Conservation (phyloP, 176 grass and related monocot species). For the Carex cristatella region DNA sequence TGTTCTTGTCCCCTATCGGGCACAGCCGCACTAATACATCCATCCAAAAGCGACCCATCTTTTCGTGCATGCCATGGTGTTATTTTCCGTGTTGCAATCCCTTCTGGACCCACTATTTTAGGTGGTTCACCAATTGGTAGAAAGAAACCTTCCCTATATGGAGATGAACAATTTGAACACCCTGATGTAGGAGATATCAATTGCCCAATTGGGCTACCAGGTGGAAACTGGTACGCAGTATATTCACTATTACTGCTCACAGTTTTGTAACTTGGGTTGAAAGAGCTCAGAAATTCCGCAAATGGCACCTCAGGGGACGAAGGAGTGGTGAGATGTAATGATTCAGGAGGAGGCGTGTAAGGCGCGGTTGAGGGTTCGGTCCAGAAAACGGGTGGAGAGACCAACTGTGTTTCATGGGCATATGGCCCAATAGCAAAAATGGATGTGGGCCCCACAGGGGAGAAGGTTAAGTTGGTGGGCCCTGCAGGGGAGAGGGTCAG, state of each 20-base stretch:
- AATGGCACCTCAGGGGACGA: constrained; percentile 85
- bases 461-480: constrained; percentile 25
- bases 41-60: constrained; percentile 36
- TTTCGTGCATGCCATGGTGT: constrained; percentile 14
- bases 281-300: constrained; percentile 40
- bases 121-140: constrained; percentile 13
- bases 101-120: constrained; percentile 11
- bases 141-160: constrained; percentile 20
- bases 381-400: constrained; percentile 68
- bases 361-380: constrained; percentile 72
- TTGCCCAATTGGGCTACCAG: constrained; percentile 37
- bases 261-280: neutral
- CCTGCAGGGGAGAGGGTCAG: constrained; percentile 28
- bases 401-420: constrained; percentile 52
- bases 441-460: constrained; percentile 39
- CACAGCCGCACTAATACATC: constrained; percentile 4
- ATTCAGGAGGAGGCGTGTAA: constrained; percentile 50
- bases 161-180: constrained; percentile 36
- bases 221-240: constrained; percentile 41
- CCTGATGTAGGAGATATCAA: constrained; percentile 39
- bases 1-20: neutral
- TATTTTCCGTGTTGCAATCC: constrained; percentile 1
- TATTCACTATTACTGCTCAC: constrained; percentile 1
- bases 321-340: constrained; percentile 37
- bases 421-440: constrained; percentile 68